These are phyloP conservation scores for Hypoxylon sp. DNA, from an alignment of 2,329 filamentous ascomycete genomes.

Conservation along the genomic window DNA sequence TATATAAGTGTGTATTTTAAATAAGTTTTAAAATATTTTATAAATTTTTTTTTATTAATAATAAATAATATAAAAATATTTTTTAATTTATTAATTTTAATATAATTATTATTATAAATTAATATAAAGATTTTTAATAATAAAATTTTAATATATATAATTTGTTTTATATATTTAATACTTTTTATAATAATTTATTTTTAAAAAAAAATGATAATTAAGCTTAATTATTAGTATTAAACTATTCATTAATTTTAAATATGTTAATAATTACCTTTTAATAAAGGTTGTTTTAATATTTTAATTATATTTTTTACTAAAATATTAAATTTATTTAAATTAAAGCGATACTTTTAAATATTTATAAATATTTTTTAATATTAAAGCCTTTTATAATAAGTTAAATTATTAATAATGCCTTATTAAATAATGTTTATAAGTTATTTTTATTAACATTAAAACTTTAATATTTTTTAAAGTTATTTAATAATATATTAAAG, in stretches of 20 bases:
- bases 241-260: not conserved
- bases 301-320: constrained; percentile 13
- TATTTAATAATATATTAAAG: constrained; percentile 9
- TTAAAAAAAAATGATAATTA: not conserved
- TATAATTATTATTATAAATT: not conserved
- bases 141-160: too few relatives aligned
- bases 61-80: constrained; percentile 3
- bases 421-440: constrained; percentile 8
- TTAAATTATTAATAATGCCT: not conserved
- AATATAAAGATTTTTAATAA: not conserved
- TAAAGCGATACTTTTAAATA: not conserved
- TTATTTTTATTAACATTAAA: constrained; percentile 4
- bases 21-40: constrained; percentile 7
- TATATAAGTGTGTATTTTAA: not conserved
- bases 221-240: not conserved
- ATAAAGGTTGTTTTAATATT: constrained; percentile 9
- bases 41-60: constrained; percentile 10
- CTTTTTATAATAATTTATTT: not conserved
- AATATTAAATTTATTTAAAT: too few relatives aligned
- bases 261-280: constrained; percentile 10
- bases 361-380: not conserved
- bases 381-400: not conserved
- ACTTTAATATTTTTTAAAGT: constrained; percentile 9
- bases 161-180: not conserved
- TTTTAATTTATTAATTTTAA: not conserved